Conservation (phyloP, 225 moss, liverwort and hornwort species). For the Pseudisothecium myosuroides region DNA sequence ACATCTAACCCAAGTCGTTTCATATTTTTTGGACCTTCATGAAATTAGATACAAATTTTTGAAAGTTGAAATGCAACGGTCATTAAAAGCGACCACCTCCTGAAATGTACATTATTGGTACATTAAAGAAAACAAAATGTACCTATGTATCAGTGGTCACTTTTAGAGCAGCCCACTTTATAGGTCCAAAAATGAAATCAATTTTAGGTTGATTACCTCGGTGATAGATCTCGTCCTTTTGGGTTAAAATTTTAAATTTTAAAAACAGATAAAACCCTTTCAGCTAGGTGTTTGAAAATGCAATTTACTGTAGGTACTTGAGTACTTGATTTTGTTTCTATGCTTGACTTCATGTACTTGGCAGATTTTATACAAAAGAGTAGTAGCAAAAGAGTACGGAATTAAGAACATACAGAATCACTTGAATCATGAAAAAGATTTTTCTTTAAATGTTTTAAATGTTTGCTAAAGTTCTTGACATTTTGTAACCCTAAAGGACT, state of each 20-base stretch:
- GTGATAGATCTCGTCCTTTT: no score
- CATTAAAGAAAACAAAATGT: background rate
- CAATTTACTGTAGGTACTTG: background rate
- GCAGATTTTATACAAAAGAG: background rate
- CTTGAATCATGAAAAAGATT: background rate
- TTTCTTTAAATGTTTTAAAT: background rate
- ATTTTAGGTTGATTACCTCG: background rate
- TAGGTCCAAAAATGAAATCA: background rate
- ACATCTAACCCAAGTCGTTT: background rate
- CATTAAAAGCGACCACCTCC: accelerated
- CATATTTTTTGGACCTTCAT: background rate
- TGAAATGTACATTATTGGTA: background rate
- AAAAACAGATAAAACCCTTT: background rate
- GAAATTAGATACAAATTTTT: background rate
- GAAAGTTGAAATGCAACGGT: accelerated
- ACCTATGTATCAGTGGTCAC: accelerated
- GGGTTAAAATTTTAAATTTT: no score
- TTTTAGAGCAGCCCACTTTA: no score
- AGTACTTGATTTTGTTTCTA: background rate
- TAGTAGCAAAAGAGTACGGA: background rate
- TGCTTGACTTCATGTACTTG: background rate
- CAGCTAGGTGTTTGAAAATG: background rate
- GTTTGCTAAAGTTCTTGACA: background rate
- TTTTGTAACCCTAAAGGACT: background rate
- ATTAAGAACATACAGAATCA: background rate